Evolutionary conservation across 2,329 filamentous ascomycete species (phyloP).

Genomic region (Ceratocystis destructans): DNA sequence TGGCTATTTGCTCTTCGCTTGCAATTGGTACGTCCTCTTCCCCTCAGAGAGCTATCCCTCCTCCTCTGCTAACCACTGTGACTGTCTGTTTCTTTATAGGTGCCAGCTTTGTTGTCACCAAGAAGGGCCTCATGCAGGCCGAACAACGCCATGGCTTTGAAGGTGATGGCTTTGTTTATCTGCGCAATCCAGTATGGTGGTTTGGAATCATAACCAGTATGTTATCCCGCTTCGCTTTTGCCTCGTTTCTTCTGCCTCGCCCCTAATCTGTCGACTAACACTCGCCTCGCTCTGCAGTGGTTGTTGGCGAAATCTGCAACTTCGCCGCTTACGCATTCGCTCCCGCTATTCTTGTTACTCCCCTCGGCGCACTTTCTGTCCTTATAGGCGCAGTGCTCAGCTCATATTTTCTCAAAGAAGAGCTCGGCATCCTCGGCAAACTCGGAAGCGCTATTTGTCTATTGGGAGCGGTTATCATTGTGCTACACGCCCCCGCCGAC

Average conservation of each 20-base stretch:
- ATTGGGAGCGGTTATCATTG: conserved; percentile 92
- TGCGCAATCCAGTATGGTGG: conserved; percentile 97
- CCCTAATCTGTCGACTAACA: not conserved
- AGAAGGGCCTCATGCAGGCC: conserved; percentile 91
- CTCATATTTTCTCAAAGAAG: conserved; percentile 85
- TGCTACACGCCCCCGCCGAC: conserved; percentile 90
- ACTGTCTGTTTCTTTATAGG: conserved; percentile 37
- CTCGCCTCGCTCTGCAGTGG: conserved; percentile 64
- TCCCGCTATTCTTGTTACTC: conserved; percentile 94
- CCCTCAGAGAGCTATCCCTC: conserved; percentile 20
- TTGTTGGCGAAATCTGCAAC: conserved; percentile 86
- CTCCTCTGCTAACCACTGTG: conserved; percentile 11
- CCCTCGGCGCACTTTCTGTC: conserved; percentile 83
- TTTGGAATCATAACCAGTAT: conserved; percentile 77
- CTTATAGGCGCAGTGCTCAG: conserved; percentile 89
- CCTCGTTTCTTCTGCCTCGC: not conserved
- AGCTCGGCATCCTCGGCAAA: conserved; percentile 79
- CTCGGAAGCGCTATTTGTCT: conserved; percentile 92
- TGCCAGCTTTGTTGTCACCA: conserved; percentile 96
- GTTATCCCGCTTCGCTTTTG: conserved; percentile 24
- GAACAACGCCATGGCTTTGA: conserved; percentile 89
- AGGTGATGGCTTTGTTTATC: conserved; percentile 87
- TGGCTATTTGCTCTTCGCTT: conserved; percentile 61
- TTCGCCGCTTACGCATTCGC: conserved; percentile 98
- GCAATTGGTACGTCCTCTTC: conserved; percentile 50